These are phyloP conservation scores for Candida maris DNA, from an alignment of 805 yeast species.

Conservation along the genomic window DNA sequence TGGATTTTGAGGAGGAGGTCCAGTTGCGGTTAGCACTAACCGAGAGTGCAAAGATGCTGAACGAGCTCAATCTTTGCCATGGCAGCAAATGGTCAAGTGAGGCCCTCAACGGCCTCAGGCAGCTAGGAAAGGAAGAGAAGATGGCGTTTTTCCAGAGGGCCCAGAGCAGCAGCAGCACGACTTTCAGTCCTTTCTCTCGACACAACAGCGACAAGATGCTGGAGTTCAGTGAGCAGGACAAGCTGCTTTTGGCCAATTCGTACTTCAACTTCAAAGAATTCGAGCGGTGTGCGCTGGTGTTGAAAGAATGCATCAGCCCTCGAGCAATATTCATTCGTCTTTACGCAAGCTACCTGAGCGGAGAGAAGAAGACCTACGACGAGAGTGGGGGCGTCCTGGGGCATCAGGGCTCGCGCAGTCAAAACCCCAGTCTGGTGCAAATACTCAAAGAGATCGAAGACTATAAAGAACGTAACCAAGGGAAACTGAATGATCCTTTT, in stretches of 20 bases:
- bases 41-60: constrained; percentile 41
- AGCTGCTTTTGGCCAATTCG: constrained; percentile 58
- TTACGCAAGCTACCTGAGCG: constrained; percentile 68
- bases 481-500: constrained; percentile 46
- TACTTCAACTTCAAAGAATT: constrained; percentile 83
- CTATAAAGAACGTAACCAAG: constrained; percentile 18
- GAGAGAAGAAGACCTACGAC: constrained; percentile 73
- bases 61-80: constrained; percentile 57
- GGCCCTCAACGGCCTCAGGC: constrained; percentile 60
- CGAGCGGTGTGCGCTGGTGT: constrained; percentile 63
- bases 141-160: constrained; percentile 19
- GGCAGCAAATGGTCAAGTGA: constrained; percentile 86
- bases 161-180: constrained; percentile 9
- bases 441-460: constrained; percentile 43
- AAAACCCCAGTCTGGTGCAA: constrained; percentile 27
- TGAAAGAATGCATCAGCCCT: constrained; percentile 50
- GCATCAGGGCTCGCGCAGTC: constrained; percentile 33
- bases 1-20: constrained; percentile 28
- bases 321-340: constrained; percentile 58
- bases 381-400: constrained; percentile 65
- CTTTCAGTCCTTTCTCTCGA: constrained; percentile 10
- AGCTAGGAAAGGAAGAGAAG: constrained; percentile 18
- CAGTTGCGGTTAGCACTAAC: constrained; percentile 31
- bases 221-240: constrained; percentile 37
- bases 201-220: constrained; percentile 21